Base-by-base conservation (phyloP, 345 rosid genomes). In the Ceriops decandra region DNA sequence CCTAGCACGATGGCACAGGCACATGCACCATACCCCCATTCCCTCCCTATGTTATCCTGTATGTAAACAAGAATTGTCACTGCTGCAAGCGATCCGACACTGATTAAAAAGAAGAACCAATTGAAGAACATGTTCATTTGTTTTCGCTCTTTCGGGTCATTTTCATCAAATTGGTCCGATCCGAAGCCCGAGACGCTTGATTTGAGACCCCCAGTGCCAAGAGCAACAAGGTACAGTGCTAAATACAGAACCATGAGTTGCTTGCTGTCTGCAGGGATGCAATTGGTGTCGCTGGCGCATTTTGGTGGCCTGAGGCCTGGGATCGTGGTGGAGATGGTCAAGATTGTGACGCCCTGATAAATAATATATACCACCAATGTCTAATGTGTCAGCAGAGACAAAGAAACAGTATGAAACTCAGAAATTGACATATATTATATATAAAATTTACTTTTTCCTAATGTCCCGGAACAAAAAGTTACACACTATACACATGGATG, bases 181-280 rank as follows among this genome's bases (percentile, higher is more conserved):
- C 95, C 97, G 42, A 95, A 95, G 3, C 99, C 99, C 0, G 99
- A 95, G 2, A 95, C 96, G 63, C 99, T 95, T 22, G 99, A 91
- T 77, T 95, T 95, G 56, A 95, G 83, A 1, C 99, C 97, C 2
- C 99, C 99, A 1, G 97, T 95, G 52, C 99, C 99, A 0, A 91
- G 85, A 28, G 99, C 99, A 1, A 90, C 82, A 6, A 90, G 72
- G 81, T 95, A 95, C 36, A 95, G 83, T 19, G 96, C 96, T 54
- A 81, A 27, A 70, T 95, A 88, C 52, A 95, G 87, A 35, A 86
- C 84, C 16, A 20, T 71, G n/a, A 95, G 86, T 74, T 95, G 97
- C 11, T 58, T 74, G 49, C 81, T 82, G 62, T 69, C 81, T 21
- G 99, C 96, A 24, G 81, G 89, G 62, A 67, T 66, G 84, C 99